Conservation (phyloP, 2,329 filamentous ascomycete species). For the Elsinoe batatas region DNA sequence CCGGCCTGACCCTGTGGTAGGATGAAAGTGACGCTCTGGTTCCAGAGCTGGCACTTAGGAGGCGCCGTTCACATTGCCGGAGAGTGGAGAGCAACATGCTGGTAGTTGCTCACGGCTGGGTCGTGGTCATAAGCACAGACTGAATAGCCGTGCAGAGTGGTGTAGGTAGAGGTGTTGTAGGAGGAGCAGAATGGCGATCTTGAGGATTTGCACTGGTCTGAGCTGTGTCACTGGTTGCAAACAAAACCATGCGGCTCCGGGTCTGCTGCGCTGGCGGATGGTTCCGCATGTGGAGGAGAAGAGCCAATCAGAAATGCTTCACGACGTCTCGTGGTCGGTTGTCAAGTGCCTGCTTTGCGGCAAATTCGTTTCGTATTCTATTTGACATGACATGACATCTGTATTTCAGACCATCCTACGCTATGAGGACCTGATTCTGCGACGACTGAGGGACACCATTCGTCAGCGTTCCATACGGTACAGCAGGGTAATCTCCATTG, state of each 20-base stretch:
- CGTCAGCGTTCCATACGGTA: conserved; percentile 40
- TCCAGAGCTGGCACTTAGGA: conserved; percentile 47
- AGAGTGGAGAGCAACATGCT: conserved; percentile 65
- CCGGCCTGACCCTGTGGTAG: conserved; percentile 28
- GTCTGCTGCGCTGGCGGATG: conserved; percentile 3
- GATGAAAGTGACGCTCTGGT: conserved; percentile 35
- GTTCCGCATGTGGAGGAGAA: background rate
- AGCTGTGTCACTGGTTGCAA: background rate
- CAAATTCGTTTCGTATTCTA: background rate
- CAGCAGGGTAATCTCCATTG: conserved; percentile 46
- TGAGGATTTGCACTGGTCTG: background rate
- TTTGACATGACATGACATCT: background rate
- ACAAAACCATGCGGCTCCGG: conserved; percentile 2
- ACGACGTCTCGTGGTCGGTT: background rate
- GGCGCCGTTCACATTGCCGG: conserved; percentile 54
- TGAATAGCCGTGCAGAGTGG: background rate
- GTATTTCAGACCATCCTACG: background rate
- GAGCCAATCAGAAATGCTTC: background rate
- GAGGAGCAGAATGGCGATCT: background rate
- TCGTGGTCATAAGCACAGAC: conserved; percentile 5
- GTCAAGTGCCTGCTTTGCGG: background rate
- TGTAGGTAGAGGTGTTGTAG: background rate
- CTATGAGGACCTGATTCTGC: background rate
- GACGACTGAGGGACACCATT: conserved; percentile 38
- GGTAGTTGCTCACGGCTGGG: conserved; percentile 12